These are phyloP conservation scores for Avena atlantica DNA, from an alignment of 176 grass and related monocot species.

Conservation along the genomic window DNA sequence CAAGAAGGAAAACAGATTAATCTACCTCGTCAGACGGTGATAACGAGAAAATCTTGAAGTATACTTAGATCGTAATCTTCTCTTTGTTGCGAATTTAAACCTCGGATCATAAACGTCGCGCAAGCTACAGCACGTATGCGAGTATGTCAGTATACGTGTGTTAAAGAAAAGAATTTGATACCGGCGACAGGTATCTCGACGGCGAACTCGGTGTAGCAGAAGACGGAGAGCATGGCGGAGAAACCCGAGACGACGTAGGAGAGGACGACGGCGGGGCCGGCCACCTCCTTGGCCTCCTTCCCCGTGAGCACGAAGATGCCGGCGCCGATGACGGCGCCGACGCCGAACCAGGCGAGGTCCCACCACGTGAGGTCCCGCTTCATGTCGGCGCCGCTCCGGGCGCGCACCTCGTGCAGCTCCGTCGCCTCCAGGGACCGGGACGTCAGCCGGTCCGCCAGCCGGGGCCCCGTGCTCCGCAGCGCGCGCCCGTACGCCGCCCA, in stretches of 20 bases:
- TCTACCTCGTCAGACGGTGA: background rate
- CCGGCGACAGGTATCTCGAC: slow-evolving; percentile 95
- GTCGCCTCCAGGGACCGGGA: slow-evolving; percentile 60
- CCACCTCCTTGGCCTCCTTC: slow-evolving; percentile 48
- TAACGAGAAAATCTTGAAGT: no score
- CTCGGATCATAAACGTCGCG: background rate
- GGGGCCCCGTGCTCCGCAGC: slow-evolving; percentile 60
- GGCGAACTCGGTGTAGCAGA: slow-evolving; percentile 99
- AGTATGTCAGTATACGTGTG: no score
- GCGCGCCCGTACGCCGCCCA: slow-evolving; percentile 71
- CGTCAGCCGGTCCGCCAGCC: slow-evolving; percentile 65
- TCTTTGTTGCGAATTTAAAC: background rate
- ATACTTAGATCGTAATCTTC: no score
- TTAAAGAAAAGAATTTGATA: background rate
- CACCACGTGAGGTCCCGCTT: slow-evolving; percentile 83
- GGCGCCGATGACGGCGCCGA: slow-evolving; percentile 83
- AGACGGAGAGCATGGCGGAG: slow-evolving; percentile 98
- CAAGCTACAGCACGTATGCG: no score
- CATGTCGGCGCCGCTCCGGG: slow-evolving; percentile 80
- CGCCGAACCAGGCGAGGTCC: slow-evolving; percentile 81
- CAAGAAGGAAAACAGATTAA: background rate
- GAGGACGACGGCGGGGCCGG: slow-evolving; percentile 77
- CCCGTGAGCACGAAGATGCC: slow-evolving; percentile 90
- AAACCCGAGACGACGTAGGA: slow-evolving; percentile 87
- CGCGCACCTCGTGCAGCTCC: slow-evolving; percentile 81